Percentiles rank a stretch among this genome's conserved stretches.
These are phyloP conservation scores for Mycosphaerella sp. DNA, from an alignment of 2,329 filamentous ascomycete species.

Conservation along the genomic window DNA sequence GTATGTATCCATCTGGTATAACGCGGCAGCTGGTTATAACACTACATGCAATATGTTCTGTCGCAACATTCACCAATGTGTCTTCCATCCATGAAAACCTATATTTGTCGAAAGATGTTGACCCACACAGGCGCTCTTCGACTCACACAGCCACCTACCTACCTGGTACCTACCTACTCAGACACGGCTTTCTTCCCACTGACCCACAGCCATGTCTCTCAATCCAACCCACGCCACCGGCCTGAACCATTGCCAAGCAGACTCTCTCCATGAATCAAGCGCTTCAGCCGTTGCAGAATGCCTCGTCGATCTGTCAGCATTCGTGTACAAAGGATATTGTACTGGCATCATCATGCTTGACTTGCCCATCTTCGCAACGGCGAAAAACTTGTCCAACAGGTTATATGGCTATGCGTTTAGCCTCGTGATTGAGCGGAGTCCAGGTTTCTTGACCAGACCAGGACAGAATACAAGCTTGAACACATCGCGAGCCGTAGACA, in stretches of 20 bases:
- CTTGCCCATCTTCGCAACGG: conserved; percentile 5
- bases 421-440: conserved; percentile 1
- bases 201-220: not conserved
- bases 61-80: not conserved
- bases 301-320: conserved; percentile 11
- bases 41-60: not conserved
- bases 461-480: conserved; percentile 8
- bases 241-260: not conserved
- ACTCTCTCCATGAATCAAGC: not conserved
- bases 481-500: conserved; percentile 6
- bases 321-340: conserved; percentile 15
- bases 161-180: too few relatives aligned
- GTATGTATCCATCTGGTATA: not conserved
- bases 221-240: not conserved
- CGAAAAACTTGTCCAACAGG: conserved; percentile 5
- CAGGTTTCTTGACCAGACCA: conserved; percentile 2
- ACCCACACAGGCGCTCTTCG: too few relatives aligned
- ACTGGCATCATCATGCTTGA: conserved; percentile 3
- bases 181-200: not conserved
- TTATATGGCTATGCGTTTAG: conserved; percentile 12
- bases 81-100: too few relatives aligned
- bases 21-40: too few relatives aligned
- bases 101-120: too few relatives aligned
- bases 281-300: conserved; percentile 9
- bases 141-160: too few relatives aligned